These are phyloP conservation scores for Apodospora peruviana DNA, from an alignment of 495 filamentous ascomycete genomes.

Conservation along the genomic window DNA sequence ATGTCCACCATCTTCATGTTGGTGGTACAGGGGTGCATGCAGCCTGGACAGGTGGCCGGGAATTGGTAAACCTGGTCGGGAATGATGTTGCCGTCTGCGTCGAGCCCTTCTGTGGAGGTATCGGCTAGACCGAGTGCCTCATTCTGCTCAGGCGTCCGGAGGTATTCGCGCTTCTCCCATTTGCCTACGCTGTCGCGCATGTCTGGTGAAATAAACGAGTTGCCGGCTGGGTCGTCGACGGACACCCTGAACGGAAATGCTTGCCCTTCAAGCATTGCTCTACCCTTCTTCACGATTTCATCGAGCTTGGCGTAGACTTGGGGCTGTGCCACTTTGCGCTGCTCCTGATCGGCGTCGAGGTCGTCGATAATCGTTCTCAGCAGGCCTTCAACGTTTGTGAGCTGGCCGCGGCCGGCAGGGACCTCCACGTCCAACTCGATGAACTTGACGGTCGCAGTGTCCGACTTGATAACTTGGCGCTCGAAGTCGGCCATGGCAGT, in stretches of 20 bases:
- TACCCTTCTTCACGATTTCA: conserved; percentile 61
- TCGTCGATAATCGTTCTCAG: conserved; percentile 69
- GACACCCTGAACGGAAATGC: conserved; percentile 82
- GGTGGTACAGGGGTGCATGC: conserved; percentile 70
- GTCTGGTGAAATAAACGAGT: conserved; percentile 92
- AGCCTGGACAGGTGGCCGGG: conserved; percentile 86
- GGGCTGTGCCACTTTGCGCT: conserved; percentile 64
- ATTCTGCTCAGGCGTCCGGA: conserved; percentile 79
- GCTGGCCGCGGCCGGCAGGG: conserved; percentile 77
- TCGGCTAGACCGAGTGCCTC: conserved; percentile 62
- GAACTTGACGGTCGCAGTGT: conserved; percentile 73
- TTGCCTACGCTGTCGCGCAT: conserved; percentile 69
- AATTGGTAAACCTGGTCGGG: conserved; percentile 87
- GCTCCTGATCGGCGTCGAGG: conserved; percentile 66
- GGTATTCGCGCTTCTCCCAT: conserved; percentile 75
- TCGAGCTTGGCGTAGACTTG: conserved; percentile 72
- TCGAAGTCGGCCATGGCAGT: conserved; percentile 65
- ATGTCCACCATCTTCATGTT: conserved; percentile 97
- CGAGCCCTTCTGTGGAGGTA: conserved; percentile 27
- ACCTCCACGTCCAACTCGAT: conserved; percentile 88
- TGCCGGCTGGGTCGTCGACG: conserved; percentile 89
- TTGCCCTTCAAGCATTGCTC: conserved; percentile 65
- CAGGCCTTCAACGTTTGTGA: conserved; percentile 89
- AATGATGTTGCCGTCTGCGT: conserved; percentile 69
- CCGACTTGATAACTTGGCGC: conserved; percentile 86